Evolutionary conservation across 2,329 filamentous ascomycete genomes (phyloP), one percentile per base, ranked within the genome.

Genomic region (Fusarium sp.): DNA sequence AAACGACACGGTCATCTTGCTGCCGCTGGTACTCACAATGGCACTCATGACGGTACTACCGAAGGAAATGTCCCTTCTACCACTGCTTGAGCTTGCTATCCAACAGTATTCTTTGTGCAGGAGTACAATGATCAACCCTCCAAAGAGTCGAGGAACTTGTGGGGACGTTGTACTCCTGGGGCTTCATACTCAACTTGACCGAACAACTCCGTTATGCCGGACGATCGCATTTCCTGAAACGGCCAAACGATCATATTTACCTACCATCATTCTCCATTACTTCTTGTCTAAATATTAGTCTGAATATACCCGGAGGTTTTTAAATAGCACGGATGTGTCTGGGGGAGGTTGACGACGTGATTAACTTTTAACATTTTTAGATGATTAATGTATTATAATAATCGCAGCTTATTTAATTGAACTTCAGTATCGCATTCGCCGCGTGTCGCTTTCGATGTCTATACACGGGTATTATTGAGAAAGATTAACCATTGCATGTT

Each of bases 271-370:
- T 42, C 9, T 8, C 15, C 7, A 2, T 33, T 8, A 33, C 17
- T 24, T 33, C 8, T 6, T 39, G 17, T 38, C 17, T 15, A n/a
- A 31, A 33, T 7, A 15, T 6, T 39, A 14, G 24, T 31, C 20
- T 31, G 15, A 36, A n/a, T 45, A 65, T 65, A 65, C 60, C 53
- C 62, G 42, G 39, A 24, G 15, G 5, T 22, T 33, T 28, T 45
- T 14, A 24, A 24, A 24, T n/a, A 26, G 18, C 13, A 24, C 13
- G 13, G 17, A 46, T 43, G 14, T 42, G 11, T 31, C 11, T 28
- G 11, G 26, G 33, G n/a, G 7, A 33, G 7, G 4, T 13, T 2
- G 15, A 26, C 2, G 13, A 17, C 17, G 8, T 1, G 1, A 3
- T 39, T 10, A 3, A 4, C 5, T n/a, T 36, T 3, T 3, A 7